Base-by-base conservation (phyloP, 1,284 basidiomycete species). In the Boletus calvinii region DNA sequence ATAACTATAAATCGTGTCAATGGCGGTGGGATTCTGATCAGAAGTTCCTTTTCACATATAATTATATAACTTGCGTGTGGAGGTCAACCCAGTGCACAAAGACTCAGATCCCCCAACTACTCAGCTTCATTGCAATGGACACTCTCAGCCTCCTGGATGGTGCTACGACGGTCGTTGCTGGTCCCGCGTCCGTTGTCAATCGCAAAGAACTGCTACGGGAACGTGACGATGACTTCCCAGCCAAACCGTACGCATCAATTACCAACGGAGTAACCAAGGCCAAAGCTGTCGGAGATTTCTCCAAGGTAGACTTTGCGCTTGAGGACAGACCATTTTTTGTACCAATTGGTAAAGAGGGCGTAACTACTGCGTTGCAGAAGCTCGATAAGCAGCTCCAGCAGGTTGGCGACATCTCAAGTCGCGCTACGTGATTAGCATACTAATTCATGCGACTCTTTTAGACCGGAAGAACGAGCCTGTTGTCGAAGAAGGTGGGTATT, bases 271-370 rank as follows among this genome's bases (percentile, higher is more conserved):
- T 40, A 11, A 22, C 48, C 39, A 54, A 55, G 24, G 26, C 26
- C 46, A 59, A 22, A 45, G 6, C 26, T 30, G n/a, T 41, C n/a
- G 48, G 15, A 32, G 62, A 62, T n/a, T 71, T 71, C 50, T 65
- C 65, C 42, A 71, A 47, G 34, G 31, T 52, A 32, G 67, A 68
- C 12, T 57, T 59, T 43, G 46, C 52, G 11, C 58, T 73, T 20
- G 70, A 72, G 48, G 78, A 83, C 35, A 70, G 84, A 39, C 82
- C 83, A 0, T 90, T 87, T 72, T 85, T 87, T 57, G 74, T 90
- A 42, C 76, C 73, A 9, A 86, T 90, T 52, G 78, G 76, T 26
- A 81, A 79, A 61, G 78, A 77, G 24, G 86, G 87, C 40, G 61
- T 89, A 35, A 77, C 82, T 44, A 76, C 68, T 36, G 87, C 88